Conservation (phyloP, 768 basidiomycete genomes). For the Tephrocybe rancida region DNA sequence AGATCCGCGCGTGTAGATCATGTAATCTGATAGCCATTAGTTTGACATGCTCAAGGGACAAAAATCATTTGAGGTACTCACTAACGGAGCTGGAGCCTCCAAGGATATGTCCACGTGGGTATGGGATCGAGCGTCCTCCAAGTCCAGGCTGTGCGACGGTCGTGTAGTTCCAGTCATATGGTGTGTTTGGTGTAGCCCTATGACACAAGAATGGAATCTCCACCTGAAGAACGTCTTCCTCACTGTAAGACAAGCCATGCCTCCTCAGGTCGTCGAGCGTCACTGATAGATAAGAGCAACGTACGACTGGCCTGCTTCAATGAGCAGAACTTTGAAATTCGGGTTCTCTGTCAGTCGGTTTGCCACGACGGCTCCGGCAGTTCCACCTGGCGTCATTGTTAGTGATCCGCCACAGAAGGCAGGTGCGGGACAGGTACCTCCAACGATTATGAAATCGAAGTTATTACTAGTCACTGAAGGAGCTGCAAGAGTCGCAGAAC, state of each 20-base stretch:
- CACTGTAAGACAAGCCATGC: no score
- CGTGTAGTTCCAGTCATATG: constrained; percentile 27
- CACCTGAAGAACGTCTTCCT: not conserved
- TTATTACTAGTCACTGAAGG: constrained; percentile 6
- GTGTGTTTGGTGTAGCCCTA: not conserved
- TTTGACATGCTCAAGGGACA: not conserved
- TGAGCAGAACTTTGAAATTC: constrained; percentile 26
- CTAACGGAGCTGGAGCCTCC: constrained; percentile 33
- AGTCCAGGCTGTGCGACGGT: constrained; percentile 23
- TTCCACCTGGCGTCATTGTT: constrained; percentile 20
- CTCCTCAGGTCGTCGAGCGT: not conserved
- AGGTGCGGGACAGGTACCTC: constrained; percentile 19
- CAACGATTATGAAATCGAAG: constrained; percentile 29
- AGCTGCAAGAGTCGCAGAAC: not conserved
- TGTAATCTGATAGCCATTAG: constrained; percentile 14
- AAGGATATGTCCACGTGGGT: constrained; percentile 28
- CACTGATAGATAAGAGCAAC: not conserved
- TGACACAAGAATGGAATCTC: constrained; percentile 1
- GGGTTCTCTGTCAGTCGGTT: constrained; percentile 35
- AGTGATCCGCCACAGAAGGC: not conserved
- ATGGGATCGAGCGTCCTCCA: constrained; percentile 14
- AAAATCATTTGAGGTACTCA: constrained; percentile 14
- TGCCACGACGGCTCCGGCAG: constrained; percentile 34
- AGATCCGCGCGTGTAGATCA: constrained; percentile 24
- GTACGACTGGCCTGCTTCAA: constrained; percentile 32